Evolutionary conservation across 495 filamentous ascomycete species (phyloP).

Genomic region (Chaetomium fimeti): DNA sequence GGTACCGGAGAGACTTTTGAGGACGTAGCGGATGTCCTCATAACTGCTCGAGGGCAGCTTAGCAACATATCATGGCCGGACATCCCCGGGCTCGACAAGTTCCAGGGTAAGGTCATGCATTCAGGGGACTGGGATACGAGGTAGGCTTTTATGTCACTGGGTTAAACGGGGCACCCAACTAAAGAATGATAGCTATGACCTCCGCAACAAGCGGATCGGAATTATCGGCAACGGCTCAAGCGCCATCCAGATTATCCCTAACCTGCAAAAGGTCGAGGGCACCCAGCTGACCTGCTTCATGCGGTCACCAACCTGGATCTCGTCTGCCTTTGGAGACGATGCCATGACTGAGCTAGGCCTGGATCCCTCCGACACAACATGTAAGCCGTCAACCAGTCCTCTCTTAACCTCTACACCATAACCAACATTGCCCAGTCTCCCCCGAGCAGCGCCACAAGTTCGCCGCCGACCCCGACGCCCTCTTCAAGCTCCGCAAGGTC

Average conservation of each 20-base stretch:
- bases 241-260: constrained; percentile 68
- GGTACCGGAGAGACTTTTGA: constrained; percentile 39
- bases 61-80: constrained; percentile 59
- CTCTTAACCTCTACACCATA: not conserved
- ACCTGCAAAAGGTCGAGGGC: constrained; percentile 55
- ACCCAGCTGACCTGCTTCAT: constrained; percentile 63
- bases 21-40: constrained; percentile 55
- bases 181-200: constrained; percentile 42
- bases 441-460: constrained; percentile 38
- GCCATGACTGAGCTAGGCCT: constrained; percentile 43
- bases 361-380: constrained; percentile 37
- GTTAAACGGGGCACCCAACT: not conserved
- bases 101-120: constrained; percentile 59
- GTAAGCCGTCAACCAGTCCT: constrained; percentile 34
- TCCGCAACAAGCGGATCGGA: constrained; percentile 52
- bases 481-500: constrained; percentile 41
- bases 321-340: constrained; percentile 42
- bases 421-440: constrained; percentile 31
- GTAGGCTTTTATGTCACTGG: constrained; percentile 12
- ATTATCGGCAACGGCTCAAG: constrained; percentile 62
- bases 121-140: constrained; percentile 50
- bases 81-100: constrained; percentile 56
- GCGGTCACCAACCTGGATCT: constrained; percentile 66
- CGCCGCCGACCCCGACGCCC: constrained; percentile 32
- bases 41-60: constrained; percentile 65